Base-by-base conservation (phyloP, 2,329 filamentous ascomycete species). In the Ophiostoma fasciatum region DNA sequence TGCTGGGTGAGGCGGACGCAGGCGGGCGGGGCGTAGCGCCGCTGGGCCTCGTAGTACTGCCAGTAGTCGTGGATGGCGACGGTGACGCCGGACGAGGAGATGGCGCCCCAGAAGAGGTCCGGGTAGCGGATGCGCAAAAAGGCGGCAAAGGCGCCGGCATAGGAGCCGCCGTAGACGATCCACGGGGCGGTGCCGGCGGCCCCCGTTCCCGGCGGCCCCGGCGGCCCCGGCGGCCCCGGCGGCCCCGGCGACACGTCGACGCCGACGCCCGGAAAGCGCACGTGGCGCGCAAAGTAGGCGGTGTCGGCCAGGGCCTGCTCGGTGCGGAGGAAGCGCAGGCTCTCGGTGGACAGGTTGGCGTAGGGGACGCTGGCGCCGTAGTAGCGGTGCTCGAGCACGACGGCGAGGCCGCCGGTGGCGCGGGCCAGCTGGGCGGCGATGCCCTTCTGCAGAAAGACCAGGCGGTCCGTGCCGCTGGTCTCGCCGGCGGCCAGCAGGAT, bases 341-440 rank as follows among this genome's bases (percentile, higher is more conserved):
- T 87, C 50, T 80, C 60, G 0, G 73, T 77, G 46, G 57, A 64
- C 28, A 88, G 62, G 48, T 87, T 68, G 1, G 64, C 53, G 0
- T 71, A 70, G 0, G 83, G 82, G 37, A 78, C 75, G 51, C 80
- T 87, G 11, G 64, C 66, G 38, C 84, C 84, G 50, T 93, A 93
- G 62, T 92, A 93, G 21, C 84, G 73, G 50, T 93, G 84, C 59
- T 93, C 84, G 3, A 93, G 66, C 31, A 93, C 70, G 3, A 93
- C 78, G 4, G 77, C 82, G 19, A 93, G 58, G 2, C 84, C 84
- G 38, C 74, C 61, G 0, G 79, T 82, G 1, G 78, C 78, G 46
- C 77, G 61, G 4, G 78, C 69, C 14, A 93, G 63, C 44, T 82
- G 68, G 25, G 74, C 65, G 1, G 83, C 63, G 35, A 93, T 78